Percentiles rank a stretch among this genome's conserved stretches.
These are phyloP conservation scores for Delonix regia DNA, from an alignment of 306 rosid species.

Conservation along the genomic window DNA sequence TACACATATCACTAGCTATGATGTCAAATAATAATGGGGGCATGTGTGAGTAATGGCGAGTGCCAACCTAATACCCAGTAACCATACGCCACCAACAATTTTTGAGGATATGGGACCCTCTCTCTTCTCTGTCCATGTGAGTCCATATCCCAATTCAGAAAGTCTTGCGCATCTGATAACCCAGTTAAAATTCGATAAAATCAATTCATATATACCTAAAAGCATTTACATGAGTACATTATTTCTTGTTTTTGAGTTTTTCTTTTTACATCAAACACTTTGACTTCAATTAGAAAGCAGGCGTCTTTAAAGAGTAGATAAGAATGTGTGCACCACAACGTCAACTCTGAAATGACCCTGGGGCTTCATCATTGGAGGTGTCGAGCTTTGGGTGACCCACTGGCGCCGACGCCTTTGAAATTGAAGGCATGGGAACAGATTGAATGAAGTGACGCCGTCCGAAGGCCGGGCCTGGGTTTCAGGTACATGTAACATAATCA, in stretches of 20 bases:
- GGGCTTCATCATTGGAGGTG: background rate
- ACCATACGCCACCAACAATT: background rate
- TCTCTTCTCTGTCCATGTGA: conserved; percentile 14
- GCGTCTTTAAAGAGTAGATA: no score
- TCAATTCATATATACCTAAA: background rate
- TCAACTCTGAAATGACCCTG: background rate
- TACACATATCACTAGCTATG: background rate
- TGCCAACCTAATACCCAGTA: conserved; percentile 17
- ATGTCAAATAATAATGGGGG: background rate
- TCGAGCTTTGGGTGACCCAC: conserved; percentile 12
- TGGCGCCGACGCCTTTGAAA: conserved; percentile 45
- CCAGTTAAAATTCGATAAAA: background rate
- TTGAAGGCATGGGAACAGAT: background rate
- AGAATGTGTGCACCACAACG: background rate
- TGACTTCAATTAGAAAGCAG: background rate
- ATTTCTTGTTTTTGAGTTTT: no score
- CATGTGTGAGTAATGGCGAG: background rate
- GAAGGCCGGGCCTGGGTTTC: no score
- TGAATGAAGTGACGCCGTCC: background rate
- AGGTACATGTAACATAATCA: no score
- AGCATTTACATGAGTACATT: no score
- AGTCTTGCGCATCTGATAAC: no score
- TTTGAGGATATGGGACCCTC: conserved; percentile 25
- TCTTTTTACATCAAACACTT: background rate
- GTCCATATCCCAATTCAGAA: background rate